phyloP scores from a whole-genome alignment of 2,329 filamentous ascomycete genomes.

The Truncatella angustata region DNA sequence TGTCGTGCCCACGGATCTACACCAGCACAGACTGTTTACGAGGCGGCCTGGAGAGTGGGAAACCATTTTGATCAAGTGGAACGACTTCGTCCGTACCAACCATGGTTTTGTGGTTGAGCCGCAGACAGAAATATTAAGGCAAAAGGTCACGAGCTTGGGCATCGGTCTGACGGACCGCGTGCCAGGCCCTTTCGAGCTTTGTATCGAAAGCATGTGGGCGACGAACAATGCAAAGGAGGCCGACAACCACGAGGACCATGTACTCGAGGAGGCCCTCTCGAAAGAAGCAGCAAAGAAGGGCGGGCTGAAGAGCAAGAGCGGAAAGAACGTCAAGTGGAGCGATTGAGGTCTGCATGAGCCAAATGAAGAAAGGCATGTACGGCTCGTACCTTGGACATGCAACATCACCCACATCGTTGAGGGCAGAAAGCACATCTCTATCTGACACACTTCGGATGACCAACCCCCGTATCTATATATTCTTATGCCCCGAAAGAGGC shows the following conservation, averaged over 20 bases:
- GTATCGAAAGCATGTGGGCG: constrained; percentile 85
- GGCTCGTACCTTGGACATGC: no score
- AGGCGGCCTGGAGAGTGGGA: constrained; percentile 86
- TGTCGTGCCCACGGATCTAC: constrained; percentile 89
- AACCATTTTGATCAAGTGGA: constrained; percentile 87
- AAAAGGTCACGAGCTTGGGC: constrained; percentile 82
- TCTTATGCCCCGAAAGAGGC: not conserved
- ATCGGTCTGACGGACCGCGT: constrained; percentile 87
- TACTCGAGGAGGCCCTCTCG: not conserved
- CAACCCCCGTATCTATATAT: not conserved
- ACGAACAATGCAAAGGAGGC: constrained; percentile 63
- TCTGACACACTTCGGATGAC: not conserved
- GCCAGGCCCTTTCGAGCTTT: constrained; percentile 84
- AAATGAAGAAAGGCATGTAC: not conserved
- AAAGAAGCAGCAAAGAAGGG: constrained; percentile 26
- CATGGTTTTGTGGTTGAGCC: constrained; percentile 90
- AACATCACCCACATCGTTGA: not conserved
- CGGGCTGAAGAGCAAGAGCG: constrained; percentile 39
- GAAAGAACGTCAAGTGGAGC: constrained; percentile 40
- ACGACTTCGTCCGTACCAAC: constrained; percentile 93
- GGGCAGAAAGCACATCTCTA: not conserved
- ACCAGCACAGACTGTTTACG: constrained; percentile 86
- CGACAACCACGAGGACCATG: constrained; percentile 21
- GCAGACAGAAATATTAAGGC: constrained; percentile 82
- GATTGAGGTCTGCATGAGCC: constrained; percentile 10